phyloP scores from a whole-genome alignment of 2,329 filamentous ascomycete genomes.

The Dactylellina drechsleri region DNA sequence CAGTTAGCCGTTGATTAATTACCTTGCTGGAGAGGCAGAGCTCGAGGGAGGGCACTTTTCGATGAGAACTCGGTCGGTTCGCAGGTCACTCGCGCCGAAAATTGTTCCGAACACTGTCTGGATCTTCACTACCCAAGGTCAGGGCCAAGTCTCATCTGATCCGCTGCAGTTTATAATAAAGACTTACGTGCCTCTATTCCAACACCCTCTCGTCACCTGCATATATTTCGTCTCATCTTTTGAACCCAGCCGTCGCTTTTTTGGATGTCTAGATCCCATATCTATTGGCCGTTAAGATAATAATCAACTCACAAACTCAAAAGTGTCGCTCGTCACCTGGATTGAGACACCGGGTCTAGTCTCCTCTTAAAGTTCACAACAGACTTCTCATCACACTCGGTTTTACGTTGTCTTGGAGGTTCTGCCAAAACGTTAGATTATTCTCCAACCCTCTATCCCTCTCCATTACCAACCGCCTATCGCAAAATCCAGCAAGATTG shows the following conservation, averaged over 20 bases:
- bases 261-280: background rate
- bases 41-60: too few species aligned
- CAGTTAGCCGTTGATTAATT: too few species aligned
- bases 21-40: too few species aligned
- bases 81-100: slow-evolving; percentile 23
- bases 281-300: too few species aligned
- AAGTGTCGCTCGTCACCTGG: too few species aligned
- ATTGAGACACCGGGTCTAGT: too few species aligned
- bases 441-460: too few species aligned
- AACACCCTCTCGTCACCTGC: background rate
- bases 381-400: too few species aligned
- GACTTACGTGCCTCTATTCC: background rate
- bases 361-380: too few species aligned
- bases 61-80: background rate
- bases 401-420: too few species aligned
- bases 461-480: background rate
- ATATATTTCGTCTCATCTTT: background rate
- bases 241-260: background rate
- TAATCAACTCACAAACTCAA: too few species aligned
- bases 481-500: slow-evolving; percentile 47
- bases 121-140: slow-evolving; percentile 13
- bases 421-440: too few species aligned
- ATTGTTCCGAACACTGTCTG: slow-evolving; percentile 36
- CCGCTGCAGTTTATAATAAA: background rate
- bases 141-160: slow-evolving; percentile 22